A percentile compares a stretch with the other conserved stretches of the same genome.
Conservation (phyloP, 2,329 filamentous ascomycete genomes). For the Microcyclospora tardicrescens region DNA sequence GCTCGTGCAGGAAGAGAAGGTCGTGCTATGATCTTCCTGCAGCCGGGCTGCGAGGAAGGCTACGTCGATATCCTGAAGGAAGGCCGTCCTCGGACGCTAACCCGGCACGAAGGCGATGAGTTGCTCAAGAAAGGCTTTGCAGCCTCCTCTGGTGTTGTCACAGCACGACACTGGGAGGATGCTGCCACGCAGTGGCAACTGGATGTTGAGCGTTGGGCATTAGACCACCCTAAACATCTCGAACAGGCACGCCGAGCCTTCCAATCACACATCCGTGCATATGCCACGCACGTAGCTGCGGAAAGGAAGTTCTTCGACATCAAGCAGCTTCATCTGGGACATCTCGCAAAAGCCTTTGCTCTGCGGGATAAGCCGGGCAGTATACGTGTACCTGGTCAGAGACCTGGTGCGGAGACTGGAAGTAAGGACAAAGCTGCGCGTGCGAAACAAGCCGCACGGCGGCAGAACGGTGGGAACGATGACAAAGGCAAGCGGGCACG, state of each 20-base stretch:
- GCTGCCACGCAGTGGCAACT: constrained; percentile 56
- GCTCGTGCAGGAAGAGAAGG: constrained; percentile 84
- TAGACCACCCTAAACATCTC: constrained; percentile 53
- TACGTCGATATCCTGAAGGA: constrained; percentile 71
- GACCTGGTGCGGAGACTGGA: constrained; percentile 35
- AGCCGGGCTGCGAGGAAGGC: constrained; percentile 81
- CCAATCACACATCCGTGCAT: constrained; percentile 85
- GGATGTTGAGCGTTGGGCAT: constrained; percentile 51
- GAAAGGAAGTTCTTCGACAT: constrained; percentile 87
- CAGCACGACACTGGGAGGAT: constrained; percentile 46
- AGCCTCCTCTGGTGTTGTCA: constrained; percentile 22
- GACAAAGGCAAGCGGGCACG: constrained; percentile 19
- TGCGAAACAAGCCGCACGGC: constrained; percentile 23
- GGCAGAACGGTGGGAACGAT: constrained; percentile 15
- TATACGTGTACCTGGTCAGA: constrained; percentile 46
- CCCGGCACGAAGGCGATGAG: constrained; percentile 50
- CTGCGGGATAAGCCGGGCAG: constrained; percentile 77
- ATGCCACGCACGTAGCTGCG: constrained; percentile 79
- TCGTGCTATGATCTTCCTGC: constrained; percentile 75
- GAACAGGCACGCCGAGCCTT: constrained; percentile 76
- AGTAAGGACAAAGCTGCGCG: constrained; percentile 34
- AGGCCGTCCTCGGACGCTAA: constrained; percentile 45
- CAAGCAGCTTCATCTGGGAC: constrained; percentile 77
- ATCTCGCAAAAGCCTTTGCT: constrained; percentile 86
- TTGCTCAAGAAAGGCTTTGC: constrained; percentile 52